phyloP scores from a whole-genome alignment of 2,329 filamentous ascomycete genomes.

The Alternaria rosae region DNA sequence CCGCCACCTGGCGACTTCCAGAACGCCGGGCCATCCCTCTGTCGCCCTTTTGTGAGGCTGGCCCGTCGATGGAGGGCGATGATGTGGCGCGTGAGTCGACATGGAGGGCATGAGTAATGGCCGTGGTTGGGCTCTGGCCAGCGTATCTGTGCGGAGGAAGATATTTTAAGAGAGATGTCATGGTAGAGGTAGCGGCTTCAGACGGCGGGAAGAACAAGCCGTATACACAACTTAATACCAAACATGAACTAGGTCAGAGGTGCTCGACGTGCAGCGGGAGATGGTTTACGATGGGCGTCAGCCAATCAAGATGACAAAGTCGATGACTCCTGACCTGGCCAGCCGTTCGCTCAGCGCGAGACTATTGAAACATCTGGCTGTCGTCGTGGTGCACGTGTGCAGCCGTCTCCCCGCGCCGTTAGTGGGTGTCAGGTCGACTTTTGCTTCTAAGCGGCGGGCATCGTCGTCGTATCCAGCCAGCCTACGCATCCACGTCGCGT shows the following conservation, averaged over 20 bases:
- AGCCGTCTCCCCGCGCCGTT: conserved; percentile 20
- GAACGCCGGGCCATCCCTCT: conserved; percentile 8
- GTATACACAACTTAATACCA: background rate
- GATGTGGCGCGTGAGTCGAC: conserved; percentile 1
- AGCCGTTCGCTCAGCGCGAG: background rate
- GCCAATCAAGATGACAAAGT: background rate
- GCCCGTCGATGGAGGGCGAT: background rate
- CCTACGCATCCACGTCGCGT: conserved; percentile 8
- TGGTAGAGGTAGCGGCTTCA: background rate
- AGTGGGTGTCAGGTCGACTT: conserved; percentile 9
- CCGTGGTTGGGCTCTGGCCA: background rate
- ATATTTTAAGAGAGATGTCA: background rate
- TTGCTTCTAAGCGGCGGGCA: conserved; percentile 14
- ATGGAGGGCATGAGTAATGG: conserved; percentile 6
- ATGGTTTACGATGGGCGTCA: background rate
- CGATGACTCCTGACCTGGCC: background rate
- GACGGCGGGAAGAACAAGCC: background rate
- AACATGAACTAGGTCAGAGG: background rate
- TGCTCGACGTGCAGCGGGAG: conserved; percentile 3
- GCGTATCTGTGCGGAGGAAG: background rate
- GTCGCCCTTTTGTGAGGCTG: conserved; percentile 3
- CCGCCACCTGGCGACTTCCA: conserved; percentile 20
- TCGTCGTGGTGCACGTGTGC: conserved; percentile 13
- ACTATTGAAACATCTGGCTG: background rate
- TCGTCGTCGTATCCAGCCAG: conserved; percentile 6